Percentiles rank a stretch among this genome's conserved stretches.
phyloP scores from a whole-genome alignment of 768 basidiomycete genomes.

The Boletus edulis region DNA sequence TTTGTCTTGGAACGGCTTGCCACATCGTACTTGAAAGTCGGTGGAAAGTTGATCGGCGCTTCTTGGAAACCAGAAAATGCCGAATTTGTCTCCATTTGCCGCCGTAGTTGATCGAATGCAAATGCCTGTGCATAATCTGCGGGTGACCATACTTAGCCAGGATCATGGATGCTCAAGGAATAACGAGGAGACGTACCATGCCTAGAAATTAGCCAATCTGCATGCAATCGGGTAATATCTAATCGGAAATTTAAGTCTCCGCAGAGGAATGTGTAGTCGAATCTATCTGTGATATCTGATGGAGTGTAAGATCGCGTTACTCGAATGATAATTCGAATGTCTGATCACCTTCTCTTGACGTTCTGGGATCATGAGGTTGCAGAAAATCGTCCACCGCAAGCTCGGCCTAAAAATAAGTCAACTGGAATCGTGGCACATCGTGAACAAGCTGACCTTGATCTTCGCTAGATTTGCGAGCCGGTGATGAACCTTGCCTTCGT shows the following conservation, averaged over 20 bases:
- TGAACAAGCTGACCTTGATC: slow-evolving; percentile 61
- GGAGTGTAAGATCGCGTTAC: slow-evolving; percentile 8
- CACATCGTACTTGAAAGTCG: slow-evolving; percentile 94
- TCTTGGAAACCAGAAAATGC: slow-evolving; percentile 81
- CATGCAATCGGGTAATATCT: slow-evolving; percentile 85
- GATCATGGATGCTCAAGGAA: not conserved
- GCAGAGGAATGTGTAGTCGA: slow-evolving; percentile 85
- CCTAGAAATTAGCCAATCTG: slow-evolving; percentile 88
- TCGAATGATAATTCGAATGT: not conserved
- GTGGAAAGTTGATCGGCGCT: slow-evolving; percentile 79
- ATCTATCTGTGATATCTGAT: slow-evolving; percentile 76
- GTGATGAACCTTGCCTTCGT: slow-evolving; percentile 71
- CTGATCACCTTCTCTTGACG: slow-evolving; percentile 63
- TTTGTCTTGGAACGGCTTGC: slow-evolving; percentile 49
- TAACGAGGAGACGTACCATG: slow-evolving; percentile 48
- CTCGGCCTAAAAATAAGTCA: slow-evolving; percentile 50
- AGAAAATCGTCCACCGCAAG: slow-evolving; percentile 80
- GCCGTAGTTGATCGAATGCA: slow-evolving; percentile 84
- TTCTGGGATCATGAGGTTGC: slow-evolving; percentile 57
- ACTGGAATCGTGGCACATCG: not conserved
- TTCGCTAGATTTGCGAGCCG: slow-evolving; percentile 85
- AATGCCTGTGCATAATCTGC: slow-evolving; percentile 83
- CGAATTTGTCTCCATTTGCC: slow-evolving; percentile 65
- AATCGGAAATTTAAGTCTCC: slow-evolving; percentile 93
- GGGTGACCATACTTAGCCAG: slow-evolving; percentile 6